Conservation (phyloP, 1,284 basidiomycete species). For the Neonothopanus nambi region DNA sequence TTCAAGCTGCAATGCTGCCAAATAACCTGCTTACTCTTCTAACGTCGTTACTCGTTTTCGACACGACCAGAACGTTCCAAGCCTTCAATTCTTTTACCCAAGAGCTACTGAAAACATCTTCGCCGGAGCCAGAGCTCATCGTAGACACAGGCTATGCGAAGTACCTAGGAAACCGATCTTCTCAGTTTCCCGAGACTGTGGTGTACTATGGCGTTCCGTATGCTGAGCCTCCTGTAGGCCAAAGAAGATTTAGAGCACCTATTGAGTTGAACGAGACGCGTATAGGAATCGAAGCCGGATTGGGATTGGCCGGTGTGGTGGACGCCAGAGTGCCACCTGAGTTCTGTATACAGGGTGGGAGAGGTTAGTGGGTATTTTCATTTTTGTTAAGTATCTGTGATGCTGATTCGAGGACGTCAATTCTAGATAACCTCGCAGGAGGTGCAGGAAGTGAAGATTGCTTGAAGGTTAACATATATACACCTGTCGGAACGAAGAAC, state of each 20-base stretch:
- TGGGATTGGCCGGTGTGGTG: constrained; percentile 35
- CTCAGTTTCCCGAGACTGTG: constrained; percentile 43
- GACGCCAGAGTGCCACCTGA: constrained; percentile 52
- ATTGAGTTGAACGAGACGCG: constrained; percentile 42
- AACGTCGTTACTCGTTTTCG: too few relatives aligned
- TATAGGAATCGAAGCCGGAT: constrained; percentile 27
- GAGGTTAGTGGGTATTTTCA: constrained; percentile 32
- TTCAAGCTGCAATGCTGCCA: too few relatives aligned
- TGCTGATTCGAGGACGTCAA: neutral
- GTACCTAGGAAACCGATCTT: constrained; percentile 52
- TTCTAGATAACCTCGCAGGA: constrained; percentile 51
- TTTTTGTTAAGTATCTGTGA: neutral
- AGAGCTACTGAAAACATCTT: too few relatives aligned
- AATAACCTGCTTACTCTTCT: too few relatives aligned
- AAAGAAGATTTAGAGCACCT: constrained; percentile 50
- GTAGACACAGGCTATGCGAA: constrained; percentile 51
- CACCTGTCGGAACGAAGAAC: constrained; percentile 41
- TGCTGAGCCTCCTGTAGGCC: constrained; percentile 52
- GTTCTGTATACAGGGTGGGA: constrained; percentile 59
- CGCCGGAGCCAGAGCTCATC: constrained; percentile 21
- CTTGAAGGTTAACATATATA: constrained; percentile 53
- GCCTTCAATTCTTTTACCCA: too few relatives aligned
- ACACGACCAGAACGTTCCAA: constrained; percentile 1
- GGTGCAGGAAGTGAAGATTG: constrained; percentile 65
- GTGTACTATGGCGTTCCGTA: constrained; percentile 58